phyloP scores from a whole-genome alignment of 2,329 filamentous ascomycete genomes.

The Zymoseptoria brevis region DNA sequence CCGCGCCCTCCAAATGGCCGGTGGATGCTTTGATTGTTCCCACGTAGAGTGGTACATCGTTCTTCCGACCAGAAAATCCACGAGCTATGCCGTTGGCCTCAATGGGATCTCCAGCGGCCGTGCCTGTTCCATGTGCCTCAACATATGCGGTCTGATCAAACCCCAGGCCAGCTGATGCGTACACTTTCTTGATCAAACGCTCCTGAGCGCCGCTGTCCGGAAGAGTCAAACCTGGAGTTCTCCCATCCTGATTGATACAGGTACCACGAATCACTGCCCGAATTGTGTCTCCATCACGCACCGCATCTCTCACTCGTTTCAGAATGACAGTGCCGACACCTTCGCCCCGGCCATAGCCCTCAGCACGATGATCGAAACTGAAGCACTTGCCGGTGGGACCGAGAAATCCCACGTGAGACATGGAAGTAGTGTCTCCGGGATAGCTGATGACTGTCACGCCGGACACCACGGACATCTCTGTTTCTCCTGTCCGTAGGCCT shows the following conservation, averaged over 20 bases:
- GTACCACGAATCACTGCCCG: conserved; percentile 30
- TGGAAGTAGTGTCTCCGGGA: no score
- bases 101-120: conserved; percentile 1
- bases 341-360: conserved; percentile 48
- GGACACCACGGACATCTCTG: no score
- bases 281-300: conserved; percentile 39
- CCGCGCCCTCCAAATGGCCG: no score
- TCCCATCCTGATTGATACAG: conserved; percentile 29
- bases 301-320: conserved; percentile 42
- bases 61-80: no score
- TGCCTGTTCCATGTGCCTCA: conserved; percentile 9
- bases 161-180: not conserved
- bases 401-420: not conserved
- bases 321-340: conserved; percentile 40
- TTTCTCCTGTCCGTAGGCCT: not conserved
- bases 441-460: no score
- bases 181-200: not conserved
- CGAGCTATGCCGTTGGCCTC: conserved; percentile 1
- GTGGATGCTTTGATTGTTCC: conserved; percentile 40
- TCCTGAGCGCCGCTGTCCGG: conserved; percentile 11
- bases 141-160: conserved; percentile 1
- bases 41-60: no score
- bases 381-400: conserved; percentile 3
- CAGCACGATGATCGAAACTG: conserved; percentile 32
- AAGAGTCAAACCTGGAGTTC: conserved; percentile 25